These are phyloP conservation scores for Geranium incanum DNA, from an alignment of 441 rosid genomes.

Conservation along the genomic window DNA sequence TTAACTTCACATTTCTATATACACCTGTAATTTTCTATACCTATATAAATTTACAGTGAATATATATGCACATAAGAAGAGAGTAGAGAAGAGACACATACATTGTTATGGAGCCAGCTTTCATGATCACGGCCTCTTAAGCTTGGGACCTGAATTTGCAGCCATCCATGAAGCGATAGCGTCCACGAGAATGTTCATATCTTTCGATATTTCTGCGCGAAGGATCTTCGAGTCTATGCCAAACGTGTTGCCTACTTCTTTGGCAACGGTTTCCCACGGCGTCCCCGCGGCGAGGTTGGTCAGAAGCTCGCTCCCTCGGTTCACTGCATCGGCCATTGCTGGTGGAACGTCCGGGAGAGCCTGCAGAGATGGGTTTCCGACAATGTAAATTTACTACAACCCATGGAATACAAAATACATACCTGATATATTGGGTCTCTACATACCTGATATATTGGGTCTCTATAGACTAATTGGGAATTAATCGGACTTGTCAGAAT, in stretches of 20 bases:
- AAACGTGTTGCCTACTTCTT: constrained; percentile 44
- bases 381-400: too few relatives aligned
- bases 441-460: too few relatives aligned
- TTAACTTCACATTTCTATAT: background rate
- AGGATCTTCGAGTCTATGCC: background rate
- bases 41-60: background rate
- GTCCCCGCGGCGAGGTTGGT: constrained; percentile 76
- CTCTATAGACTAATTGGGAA: too few relatives aligned
- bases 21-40: background rate
- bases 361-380: constrained; percentile 29
- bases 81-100: background rate
- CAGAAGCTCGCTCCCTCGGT: constrained; percentile 68
- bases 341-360: constrained; percentile 93
- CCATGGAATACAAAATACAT: too few relatives aligned
- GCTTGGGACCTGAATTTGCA: constrained; percentile 57
- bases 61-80: background rate
- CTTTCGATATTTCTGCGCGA: constrained; percentile 46
- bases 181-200: constrained; percentile 54
- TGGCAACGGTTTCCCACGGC: constrained; percentile 86
- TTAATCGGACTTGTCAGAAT: too few relatives aligned
- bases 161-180: constrained; percentile 70
- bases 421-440: too few relatives aligned
- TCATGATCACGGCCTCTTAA: constrained; percentile 32
- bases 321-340: constrained; percentile 89
- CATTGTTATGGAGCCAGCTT: background rate